A percentile compares a stretch with the other conserved stretches of the same genome.
These are phyloP conservation scores for Chalaropsis thielavioides DNA, from an alignment of 2,329 filamentous ascomycete species.

Conservation along the genomic window DNA sequence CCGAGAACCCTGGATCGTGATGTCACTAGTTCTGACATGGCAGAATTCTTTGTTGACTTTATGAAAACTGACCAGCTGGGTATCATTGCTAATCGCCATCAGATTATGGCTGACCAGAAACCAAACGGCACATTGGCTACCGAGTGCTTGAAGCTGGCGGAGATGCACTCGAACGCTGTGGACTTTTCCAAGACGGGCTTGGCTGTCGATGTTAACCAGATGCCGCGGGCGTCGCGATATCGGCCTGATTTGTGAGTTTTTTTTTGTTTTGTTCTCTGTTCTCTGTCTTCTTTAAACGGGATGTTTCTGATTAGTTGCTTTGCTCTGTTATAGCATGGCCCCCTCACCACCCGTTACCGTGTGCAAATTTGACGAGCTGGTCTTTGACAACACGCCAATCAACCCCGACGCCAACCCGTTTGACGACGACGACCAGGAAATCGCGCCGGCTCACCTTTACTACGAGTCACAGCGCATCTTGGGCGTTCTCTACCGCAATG, in stretches of 20 bases:
- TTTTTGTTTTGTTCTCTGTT: not conserved
- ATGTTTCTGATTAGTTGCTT: not conserved
- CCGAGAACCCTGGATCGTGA: constrained; percentile 45
- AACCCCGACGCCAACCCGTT: constrained; percentile 20
- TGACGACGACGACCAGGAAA: constrained; percentile 28
- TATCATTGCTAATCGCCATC: constrained; percentile 49
- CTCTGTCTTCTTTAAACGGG: not conserved
- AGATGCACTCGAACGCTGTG: constrained; percentile 54
- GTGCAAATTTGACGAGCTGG: constrained; percentile 32
- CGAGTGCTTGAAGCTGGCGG: constrained; percentile 42
- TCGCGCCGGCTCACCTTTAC: constrained; percentile 38
- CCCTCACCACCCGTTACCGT: constrained; percentile 32
- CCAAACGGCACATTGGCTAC: constrained; percentile 35
- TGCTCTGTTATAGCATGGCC: constrained; percentile 27
- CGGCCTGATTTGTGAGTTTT: constrained; percentile 42
- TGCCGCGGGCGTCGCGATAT: constrained; percentile 29
- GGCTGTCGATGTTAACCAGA: constrained; percentile 32
- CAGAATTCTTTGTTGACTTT: constrained; percentile 65
- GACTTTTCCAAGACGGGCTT: constrained; percentile 67
- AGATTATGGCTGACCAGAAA: constrained; percentile 47
- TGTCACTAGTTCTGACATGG: constrained; percentile 53
- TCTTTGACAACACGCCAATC: constrained; percentile 23
- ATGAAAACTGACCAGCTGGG: constrained; percentile 55
- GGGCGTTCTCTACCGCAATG: constrained; percentile 53
- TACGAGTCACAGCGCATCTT: constrained; percentile 56